Percentiles rank a stretch among this genome's conserved stretches.
phyloP scores from a whole-genome alignment of 2,329 filamentous ascomycete genomes.

The Fusarium denticulatum region DNA sequence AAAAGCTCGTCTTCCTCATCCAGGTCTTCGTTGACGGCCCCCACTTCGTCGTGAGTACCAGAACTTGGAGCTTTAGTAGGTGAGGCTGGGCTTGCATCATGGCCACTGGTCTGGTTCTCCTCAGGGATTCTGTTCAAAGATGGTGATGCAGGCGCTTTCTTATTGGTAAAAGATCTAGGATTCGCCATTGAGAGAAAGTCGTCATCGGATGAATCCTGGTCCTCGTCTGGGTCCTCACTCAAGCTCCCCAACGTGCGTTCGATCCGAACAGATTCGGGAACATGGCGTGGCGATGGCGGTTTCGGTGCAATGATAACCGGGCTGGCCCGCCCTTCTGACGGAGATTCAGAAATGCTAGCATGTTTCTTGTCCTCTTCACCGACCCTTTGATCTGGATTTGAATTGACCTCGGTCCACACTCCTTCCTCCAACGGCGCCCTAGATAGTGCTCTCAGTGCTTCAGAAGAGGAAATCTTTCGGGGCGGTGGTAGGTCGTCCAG shows the following conservation, averaged over 20 bases:
- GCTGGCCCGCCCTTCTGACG: not conserved
- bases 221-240: constrained; percentile 42
- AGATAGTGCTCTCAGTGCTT: constrained; percentile 63
- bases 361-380: constrained; percentile 30
- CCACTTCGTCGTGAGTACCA: not conserved
- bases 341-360: constrained; percentile 8
- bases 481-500: constrained; percentile 55
- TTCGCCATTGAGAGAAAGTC: constrained; percentile 55
- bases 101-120: constrained; percentile 5
- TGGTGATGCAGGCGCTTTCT: constrained; percentile 35
- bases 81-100: not conserved
- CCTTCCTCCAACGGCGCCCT: constrained; percentile 60
- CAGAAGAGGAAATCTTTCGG: constrained; percentile 66
- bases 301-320: constrained; percentile 25
- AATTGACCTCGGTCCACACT: constrained; percentile 62
- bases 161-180: constrained; percentile 45
- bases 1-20: constrained; percentile 55
- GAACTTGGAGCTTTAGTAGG: constrained; percentile 3
- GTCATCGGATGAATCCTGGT: constrained; percentile 52
- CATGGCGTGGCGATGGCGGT: constrained; percentile 24
- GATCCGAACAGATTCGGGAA: constrained; percentile 30
- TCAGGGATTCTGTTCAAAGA: constrained; percentile 19
- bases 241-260: constrained; percentile 37
- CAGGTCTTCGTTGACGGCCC: constrained; percentile 7
- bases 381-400: constrained; percentile 44